phyloP scores from a whole-genome alignment of 2,329 filamentous ascomycete genomes.

The Phyllosticta capitalensis region DNA sequence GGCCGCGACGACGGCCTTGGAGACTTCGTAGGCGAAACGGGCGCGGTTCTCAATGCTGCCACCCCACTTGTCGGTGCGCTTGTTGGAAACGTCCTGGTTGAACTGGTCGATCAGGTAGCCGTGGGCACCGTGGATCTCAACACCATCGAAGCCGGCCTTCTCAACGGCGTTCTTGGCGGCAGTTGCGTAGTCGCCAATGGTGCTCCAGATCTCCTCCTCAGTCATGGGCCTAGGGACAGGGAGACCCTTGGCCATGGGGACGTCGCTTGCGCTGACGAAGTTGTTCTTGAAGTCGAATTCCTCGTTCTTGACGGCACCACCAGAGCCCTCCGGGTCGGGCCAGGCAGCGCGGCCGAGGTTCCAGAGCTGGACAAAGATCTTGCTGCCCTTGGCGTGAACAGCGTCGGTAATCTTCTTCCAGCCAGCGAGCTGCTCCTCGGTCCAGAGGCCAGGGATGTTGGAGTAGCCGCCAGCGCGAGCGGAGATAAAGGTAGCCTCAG shows the following conservation, averaged over 20 bases:
- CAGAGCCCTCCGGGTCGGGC: conserved; percentile 27
- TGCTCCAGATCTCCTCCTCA: conserved; percentile 30
- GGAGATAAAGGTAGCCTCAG: conserved; percentile 29
- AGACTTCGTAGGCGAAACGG: conserved; percentile 45
- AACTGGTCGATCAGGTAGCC: conserved; percentile 62
- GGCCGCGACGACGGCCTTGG: conserved; percentile 40
- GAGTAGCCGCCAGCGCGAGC: conserved; percentile 19
- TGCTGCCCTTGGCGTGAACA: conserved; percentile 53
- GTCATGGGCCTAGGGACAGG: conserved; percentile 28
- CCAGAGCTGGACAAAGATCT: conserved; percentile 55
- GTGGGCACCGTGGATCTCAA: conserved; percentile 50
- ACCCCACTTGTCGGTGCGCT: conserved; percentile 40
- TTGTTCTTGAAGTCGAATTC: conserved; percentile 23
- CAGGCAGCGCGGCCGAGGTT: conserved; percentile 48
- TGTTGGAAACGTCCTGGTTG: conserved; percentile 49
- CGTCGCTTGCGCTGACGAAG: conserved; percentile 22
- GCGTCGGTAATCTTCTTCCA: conserved; percentile 54
- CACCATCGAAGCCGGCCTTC: conserved; percentile 49
- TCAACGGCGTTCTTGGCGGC: conserved; percentile 37
- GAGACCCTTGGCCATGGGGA: conserved; percentile 24
- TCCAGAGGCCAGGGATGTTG: conserved; percentile 23
- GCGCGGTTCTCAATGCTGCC: conserved; percentile 43
- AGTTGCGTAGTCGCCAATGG: conserved; percentile 29
- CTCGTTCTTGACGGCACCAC: conserved; percentile 18
- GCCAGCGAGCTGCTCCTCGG: conserved; percentile 41